Percentiles rank a stretch among this genome's conserved stretches.
phyloP scores from a whole-genome alignment of 176 grass and related monocot species.

The Oryza brachyantha region DNA sequence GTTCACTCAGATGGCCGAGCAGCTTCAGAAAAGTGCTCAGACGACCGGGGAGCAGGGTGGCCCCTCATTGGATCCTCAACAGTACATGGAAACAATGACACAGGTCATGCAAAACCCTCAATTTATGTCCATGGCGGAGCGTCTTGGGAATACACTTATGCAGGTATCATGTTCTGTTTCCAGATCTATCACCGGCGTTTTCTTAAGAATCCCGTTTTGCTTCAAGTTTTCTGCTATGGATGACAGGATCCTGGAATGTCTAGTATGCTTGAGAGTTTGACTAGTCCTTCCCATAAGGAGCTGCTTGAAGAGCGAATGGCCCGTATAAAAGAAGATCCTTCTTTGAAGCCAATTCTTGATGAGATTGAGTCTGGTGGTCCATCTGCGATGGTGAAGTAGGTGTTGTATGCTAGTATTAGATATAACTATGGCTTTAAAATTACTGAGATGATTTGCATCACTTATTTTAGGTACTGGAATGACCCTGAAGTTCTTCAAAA shows the following conservation, averaged over 20 bases:
- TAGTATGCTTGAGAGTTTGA: constrained; percentile 74
- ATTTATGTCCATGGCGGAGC: constrained; percentile 85
- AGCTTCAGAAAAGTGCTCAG: constrained; percentile 76
- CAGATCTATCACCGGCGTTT: neutral
- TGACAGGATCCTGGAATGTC: constrained; percentile 86
- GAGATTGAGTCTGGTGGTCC: constrained; percentile 86
- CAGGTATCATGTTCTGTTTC: constrained; percentile 44
- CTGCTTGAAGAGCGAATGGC: constrained; percentile 82
- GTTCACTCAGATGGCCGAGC: constrained; percentile 91
- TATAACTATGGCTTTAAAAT: neutral
- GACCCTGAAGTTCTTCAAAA: constrained; percentile 89
- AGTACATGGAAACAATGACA: constrained; percentile 77
- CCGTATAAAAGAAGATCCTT: constrained; percentile 80
- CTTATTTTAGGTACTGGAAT: constrained; percentile 89
- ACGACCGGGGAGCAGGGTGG: constrained; percentile 59
- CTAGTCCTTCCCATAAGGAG: constrained; percentile 76
- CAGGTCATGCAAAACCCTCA: constrained; percentile 95
- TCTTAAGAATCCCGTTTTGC: neutral
- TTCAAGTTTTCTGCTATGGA: neutral
- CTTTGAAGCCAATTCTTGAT: constrained; percentile 84
- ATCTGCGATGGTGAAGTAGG: constrained; percentile 95
- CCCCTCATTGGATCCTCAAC: constrained; percentile 68
- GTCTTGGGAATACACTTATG: constrained; percentile 80
- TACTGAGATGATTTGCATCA: constrained; percentile 14
- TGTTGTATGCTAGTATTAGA: neutral